Conservation (phyloP, 768 basidiomycete species). For the Suillus hirtellus region DNA sequence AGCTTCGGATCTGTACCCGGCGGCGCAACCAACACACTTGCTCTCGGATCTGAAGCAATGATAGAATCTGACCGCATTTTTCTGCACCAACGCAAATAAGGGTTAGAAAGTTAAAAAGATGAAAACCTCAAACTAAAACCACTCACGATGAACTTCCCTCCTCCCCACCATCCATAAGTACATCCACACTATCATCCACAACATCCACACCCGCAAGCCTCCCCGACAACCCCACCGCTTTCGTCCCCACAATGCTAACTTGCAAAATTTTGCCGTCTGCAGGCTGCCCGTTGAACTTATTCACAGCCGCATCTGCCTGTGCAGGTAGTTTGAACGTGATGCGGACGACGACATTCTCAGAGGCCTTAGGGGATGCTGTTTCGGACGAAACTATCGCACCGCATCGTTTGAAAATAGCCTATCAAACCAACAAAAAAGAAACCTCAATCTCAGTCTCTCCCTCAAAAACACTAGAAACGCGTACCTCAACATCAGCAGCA, state of each 20-base stretch:
- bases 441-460: background rate
- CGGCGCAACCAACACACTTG: conserved; percentile 65
- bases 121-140: background rate
- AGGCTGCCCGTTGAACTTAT: conserved; percentile 76
- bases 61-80: conserved; percentile 87
- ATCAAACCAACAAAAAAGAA: conserved; percentile 3
- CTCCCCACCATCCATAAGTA: conserved; percentile 53
- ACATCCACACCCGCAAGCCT: conserved; percentile 58
- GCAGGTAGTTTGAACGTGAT: conserved; percentile 68
- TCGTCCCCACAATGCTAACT: conserved; percentile 62
- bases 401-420: conserved; percentile 81
- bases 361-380: conserved; percentile 16
- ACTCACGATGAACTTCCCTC: conserved; percentile 54
- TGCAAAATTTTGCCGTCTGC: conserved; percentile 78
- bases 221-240: conserved; percentile 55
- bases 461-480: background rate
- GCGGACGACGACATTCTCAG: conserved; percentile 56
- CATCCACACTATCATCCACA: conserved; percentile 42
- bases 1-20: conserved; percentile 62
- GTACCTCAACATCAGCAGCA: conserved; percentile 69
- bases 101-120: background rate
- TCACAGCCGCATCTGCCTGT: conserved; percentile 65
- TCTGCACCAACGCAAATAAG: conserved; percentile 36
- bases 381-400: conserved; percentile 56
- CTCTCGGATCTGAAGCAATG: conserved; percentile 58